Evolutionary conservation across 2,329 filamentous ascomycete genomes (phyloP).

Genomic region (Trematosphaeria pertusa): DNA sequence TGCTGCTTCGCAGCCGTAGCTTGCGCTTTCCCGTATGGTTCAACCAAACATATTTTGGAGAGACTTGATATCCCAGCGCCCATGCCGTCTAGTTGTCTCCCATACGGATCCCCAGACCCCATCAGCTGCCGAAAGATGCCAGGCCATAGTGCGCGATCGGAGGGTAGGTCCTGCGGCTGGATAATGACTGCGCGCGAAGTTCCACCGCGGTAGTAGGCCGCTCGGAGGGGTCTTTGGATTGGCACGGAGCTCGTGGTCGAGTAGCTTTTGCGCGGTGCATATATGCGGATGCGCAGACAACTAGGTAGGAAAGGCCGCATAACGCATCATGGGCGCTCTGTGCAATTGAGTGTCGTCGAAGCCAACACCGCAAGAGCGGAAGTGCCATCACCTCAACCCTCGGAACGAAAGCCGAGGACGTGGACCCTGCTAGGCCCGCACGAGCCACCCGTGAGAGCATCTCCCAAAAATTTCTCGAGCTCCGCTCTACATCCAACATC

Average conservation of each 20-base stretch:
- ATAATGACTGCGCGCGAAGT: constrained; percentile 74
- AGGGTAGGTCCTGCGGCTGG: constrained; percentile 60
- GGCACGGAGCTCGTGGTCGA: constrained; percentile 12
- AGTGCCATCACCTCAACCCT: too few species aligned
- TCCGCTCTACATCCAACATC: constrained; percentile 22
- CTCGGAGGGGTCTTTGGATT: constrained; percentile 39
- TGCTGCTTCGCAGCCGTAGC: constrained; percentile 18
- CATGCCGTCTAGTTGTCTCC: constrained; percentile 75
- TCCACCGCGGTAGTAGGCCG: constrained; percentile 71
- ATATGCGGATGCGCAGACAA: constrained; percentile 21
- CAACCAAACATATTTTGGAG: constrained; percentile 74
- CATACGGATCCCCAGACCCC: constrained; percentile 70
- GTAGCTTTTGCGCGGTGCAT: constrained; percentile 14
- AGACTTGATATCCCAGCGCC: constrained; percentile 73
- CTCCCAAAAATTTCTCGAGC: constrained; percentile 19
- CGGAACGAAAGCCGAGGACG: constrained; percentile 35
- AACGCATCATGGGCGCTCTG: constrained; percentile 24
- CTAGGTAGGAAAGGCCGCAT: constrained; percentile 30
- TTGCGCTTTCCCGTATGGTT: constrained; percentile 33
- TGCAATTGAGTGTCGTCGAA: background rate
- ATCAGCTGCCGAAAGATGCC: constrained; percentile 63
- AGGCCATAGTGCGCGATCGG: constrained; percentile 55
- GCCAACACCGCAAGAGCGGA: background rate
- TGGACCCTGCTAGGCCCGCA: constrained; percentile 27
- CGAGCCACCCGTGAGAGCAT: constrained; percentile 14